Evolutionary conservation across 2,329 filamentous ascomycete genomes (phyloP), one percentile per base, ranked within the genome.

Genomic region (Juglanconis oblonga): DNA sequence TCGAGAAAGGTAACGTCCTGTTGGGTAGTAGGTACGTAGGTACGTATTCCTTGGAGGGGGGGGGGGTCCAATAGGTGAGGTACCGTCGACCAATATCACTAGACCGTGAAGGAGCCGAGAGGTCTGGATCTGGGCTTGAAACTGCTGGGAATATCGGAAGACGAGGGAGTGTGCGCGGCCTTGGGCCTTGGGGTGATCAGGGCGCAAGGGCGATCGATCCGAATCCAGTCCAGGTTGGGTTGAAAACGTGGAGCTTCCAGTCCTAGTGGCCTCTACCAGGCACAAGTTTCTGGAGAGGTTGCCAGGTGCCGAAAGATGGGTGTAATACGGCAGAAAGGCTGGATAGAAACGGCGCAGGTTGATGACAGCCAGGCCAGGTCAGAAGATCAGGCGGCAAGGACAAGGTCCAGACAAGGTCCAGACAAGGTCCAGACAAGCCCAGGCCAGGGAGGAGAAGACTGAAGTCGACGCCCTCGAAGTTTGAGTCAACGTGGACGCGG

Each of bases 1-100:
- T 62, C 56, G 51, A 58, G 52, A 58, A 59, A 17, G 48, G 35
- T 35, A 49, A 58, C 44, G 51, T 58, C 50, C 55, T 58, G 47
- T 47, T 54, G 47, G 51, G 52, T 36, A 59, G 52, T 55, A 31
- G 17, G 44, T n/a, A 32, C 9, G 50, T 38, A 59, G 52, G 60
- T 62, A 62, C 60, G 56, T 62, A 59, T 56, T 45, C 38, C 35
- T n/a, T 29, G 35, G 31, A 14, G 33, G 40, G 10, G 45, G 38
- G 31, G 40, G 45, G 10, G 51, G 17, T 8, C 8, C 11, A 49
- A 47, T 42, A n/a, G 35, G 36, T 38, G 17, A 36, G 17, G 51
- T 44, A 42, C 51, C 13, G 14, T 33, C 40, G 54, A 36, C 50
- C 42, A 53, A 36, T 35, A 33, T 38, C 38, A 50, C 57, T 40